Conservation (phyloP, 768 basidiomycete genomes). For the Boletus sp. region DNA sequence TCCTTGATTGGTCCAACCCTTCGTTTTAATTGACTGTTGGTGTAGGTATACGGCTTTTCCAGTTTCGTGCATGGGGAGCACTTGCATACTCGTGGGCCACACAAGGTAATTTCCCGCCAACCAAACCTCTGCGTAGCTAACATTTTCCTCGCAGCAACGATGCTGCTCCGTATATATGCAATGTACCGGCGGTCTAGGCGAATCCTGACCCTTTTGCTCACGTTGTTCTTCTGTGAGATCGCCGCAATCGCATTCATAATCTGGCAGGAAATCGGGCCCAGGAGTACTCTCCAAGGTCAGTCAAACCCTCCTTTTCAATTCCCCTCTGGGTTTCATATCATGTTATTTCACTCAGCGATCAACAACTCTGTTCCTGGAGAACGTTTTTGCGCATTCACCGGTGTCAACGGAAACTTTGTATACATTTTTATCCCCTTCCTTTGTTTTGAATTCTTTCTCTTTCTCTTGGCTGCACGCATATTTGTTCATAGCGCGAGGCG, state of each 20-base stretch:
- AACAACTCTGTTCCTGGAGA: background rate
- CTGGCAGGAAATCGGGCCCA: conserved; percentile 26
- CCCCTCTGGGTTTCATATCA: background rate
- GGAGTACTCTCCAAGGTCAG: conserved; percentile 21
- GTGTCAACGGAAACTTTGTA: conserved; percentile 19
- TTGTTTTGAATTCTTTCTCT: conserved; percentile 28
- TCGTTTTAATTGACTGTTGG: background rate
- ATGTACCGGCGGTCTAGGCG: conserved; percentile 28
- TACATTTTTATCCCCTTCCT: conserved; percentile 32
- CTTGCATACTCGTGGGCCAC: conserved; percentile 31
- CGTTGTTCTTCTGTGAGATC: conserved; percentile 23
- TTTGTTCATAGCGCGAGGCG: conserved; percentile 13
- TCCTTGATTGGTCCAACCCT: background rate
- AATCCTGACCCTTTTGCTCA: conserved; percentile 19
- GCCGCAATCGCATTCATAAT: conserved; percentile 23
- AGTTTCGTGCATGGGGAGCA: conserved; percentile 33
- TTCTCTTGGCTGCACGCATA: conserved; percentile 18
- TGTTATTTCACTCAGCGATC: conserved; percentile 9
- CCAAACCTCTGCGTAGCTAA: conserved; percentile 1
- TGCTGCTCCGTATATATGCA: conserved; percentile 34
- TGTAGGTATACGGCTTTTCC: conserved; percentile 26
- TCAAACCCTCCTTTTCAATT: background rate
- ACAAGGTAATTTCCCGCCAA: conserved; percentile 20
- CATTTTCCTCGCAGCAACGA: conserved; percentile 19
- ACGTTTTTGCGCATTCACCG: conserved; percentile 22